phyloP scores from a whole-genome alignment of 1,284 basidiomycete genomes.

The Vanrija pseudolonga region DNA sequence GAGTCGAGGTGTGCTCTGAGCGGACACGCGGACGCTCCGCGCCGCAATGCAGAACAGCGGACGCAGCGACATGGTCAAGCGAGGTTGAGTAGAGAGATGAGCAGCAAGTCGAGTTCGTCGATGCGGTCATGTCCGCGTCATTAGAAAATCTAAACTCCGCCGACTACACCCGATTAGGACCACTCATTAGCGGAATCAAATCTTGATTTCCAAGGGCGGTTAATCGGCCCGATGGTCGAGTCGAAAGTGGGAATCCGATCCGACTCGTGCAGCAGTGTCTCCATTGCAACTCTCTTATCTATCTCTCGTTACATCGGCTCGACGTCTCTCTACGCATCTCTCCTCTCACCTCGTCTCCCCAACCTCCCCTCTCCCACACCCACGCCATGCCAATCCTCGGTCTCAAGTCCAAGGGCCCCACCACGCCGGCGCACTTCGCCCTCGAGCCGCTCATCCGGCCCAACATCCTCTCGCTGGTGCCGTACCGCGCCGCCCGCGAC shows the following conservation, averaged over 20 bases:
- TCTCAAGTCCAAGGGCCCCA: slow-evolving; percentile 49
- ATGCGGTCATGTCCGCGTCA: too few species aligned
- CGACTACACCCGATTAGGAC: too few species aligned
- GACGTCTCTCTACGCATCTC: not conserved
- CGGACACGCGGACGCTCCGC: too few species aligned
- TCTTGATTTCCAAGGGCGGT: not conserved
- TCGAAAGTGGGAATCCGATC: not conserved
- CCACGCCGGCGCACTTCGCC: slow-evolving; percentile 70
- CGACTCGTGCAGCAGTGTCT: not conserved
- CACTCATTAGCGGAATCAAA: not conserved
- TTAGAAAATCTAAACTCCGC: too few species aligned
- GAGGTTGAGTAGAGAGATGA: too few species aligned
- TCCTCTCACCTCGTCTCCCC: not conserved
- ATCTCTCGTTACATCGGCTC: too few species aligned
- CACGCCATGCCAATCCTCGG: slow-evolving; percentile 49
- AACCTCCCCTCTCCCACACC: not conserved
- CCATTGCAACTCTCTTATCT: not conserved
- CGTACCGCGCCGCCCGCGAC: slow-evolving; percentile 94
- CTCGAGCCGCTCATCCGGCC: slow-evolving; percentile 81
- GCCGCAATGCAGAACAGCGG: too few species aligned
- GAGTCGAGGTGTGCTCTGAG: too few species aligned
- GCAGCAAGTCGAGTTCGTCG: too few species aligned
- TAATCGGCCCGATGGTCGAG: not conserved
- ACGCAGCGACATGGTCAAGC: too few species aligned
- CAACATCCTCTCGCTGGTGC: slow-evolving; percentile 87